Base-by-base conservation (phyloP, 768 basidiomycete species). In the Pulveroboletus sp. region DNA sequence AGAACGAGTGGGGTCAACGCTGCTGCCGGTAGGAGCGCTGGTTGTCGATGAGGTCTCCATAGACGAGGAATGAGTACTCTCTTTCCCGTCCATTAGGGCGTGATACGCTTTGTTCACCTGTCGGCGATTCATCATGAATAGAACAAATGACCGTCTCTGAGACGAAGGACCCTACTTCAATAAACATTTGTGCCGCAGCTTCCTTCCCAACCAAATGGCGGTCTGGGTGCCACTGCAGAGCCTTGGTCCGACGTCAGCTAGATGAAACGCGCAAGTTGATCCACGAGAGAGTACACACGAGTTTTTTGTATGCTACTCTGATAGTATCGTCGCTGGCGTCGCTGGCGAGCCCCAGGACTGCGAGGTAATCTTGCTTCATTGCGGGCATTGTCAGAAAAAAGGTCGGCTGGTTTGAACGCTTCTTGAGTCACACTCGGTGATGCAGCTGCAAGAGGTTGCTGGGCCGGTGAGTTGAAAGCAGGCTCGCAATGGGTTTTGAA, bases 171-270 rank as follows among this genome's bases (percentile, higher is more conserved):
- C 71, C 49, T 63, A 83, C 84, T 71, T 85, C 75, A 42, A 79
- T 72, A 65, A 85, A 85, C 58, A 72, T 72, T 55, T 74, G 73
- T 44, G 76, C 76, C 15, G 81, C 79, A 40, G 64, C 62, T 49
- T 82, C 77, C 60, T 76, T 79, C 51, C 76, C 72, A 26, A 71
- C 65, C 18, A 65, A 57, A 65, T 82, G 80, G 52, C 81, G 81
- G 67, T 85, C 82, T 54, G 83, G 82, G 56, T 85, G 82, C 81
- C 83, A 86, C 59, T 73, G 75, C 48, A 85, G 68, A 56, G 81
- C 82, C 83, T 78, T 54, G 30, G 33, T 52, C 8, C 28, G 31
- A 45, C 30, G 18, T 58, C 47, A 58, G 55, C 38, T 42, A 42
- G 58, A 51, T 59, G 49, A 67, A 56, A 51, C 40, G 50, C 54